phyloP scores from a whole-genome alignment of 1,284 basidiomycete genomes.

The Heimioporus punctisporus region DNA sequence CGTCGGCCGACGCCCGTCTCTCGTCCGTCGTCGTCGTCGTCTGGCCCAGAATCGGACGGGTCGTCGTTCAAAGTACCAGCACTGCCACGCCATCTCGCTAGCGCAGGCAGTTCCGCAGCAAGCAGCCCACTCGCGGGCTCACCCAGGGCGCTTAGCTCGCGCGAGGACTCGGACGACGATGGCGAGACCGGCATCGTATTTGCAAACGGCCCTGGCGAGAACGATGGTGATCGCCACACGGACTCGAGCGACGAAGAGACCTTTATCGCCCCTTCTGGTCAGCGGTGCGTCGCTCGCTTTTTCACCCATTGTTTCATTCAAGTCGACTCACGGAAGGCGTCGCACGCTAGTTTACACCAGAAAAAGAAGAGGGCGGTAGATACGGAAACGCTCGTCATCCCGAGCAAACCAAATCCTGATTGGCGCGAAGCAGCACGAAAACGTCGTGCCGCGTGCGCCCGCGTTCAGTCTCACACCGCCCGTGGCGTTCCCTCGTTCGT shows the following conservation, averaged over 20 bases:
- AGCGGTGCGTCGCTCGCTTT: conserved; percentile 66
- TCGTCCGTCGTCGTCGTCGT: conserved; percentile 55
- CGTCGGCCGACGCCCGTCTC: conserved; percentile 69
- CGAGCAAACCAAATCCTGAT: conserved; percentile 82
- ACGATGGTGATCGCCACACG: conserved; percentile 27
- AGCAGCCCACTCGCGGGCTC: conserved; percentile 58
- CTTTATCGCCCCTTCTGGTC: conserved; percentile 70
- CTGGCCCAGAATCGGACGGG: conserved; percentile 58
- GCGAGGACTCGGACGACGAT: conserved; percentile 31
- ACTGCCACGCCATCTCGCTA: conserved; percentile 50
- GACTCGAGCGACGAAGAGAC: conserved; percentile 65
- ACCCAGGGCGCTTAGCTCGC: conserved; percentile 46
- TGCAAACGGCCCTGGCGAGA: conserved; percentile 13
- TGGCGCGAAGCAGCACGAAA: conserved; percentile 81
- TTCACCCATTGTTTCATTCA: neutral
- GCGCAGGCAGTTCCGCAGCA: conserved; percentile 41
- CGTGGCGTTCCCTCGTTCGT: conserved; percentile 48
- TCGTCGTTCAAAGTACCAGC: conserved; percentile 58
- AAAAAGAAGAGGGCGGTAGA: conserved; percentile 40
- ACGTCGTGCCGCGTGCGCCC: conserved; percentile 34
- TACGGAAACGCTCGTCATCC: conserved; percentile 77
- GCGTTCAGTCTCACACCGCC: conserved; percentile 7
- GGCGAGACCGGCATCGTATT: conserved; percentile 30
- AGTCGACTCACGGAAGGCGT: conserved; percentile 27
- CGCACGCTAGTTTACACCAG: conserved; percentile 40